Base-by-base conservation (phyloP, 192 early-diverging fungal species). In the Rhizoclosmatium sp. region DNA sequence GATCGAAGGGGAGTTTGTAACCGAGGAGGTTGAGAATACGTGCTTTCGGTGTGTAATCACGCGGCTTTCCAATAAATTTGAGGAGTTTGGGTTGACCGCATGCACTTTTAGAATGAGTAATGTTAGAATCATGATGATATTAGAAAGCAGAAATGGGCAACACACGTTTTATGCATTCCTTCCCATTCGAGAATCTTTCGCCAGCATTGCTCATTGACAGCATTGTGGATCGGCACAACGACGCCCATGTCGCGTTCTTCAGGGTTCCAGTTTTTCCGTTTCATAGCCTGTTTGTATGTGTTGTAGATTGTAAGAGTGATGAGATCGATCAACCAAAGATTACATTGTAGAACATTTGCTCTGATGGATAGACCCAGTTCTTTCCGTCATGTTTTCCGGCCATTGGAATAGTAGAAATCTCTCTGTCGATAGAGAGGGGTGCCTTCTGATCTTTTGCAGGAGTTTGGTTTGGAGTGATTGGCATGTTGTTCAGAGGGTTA, bases 201-300 rank as follows among this genome's bases (percentile, higher is more conserved):
- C 97, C 97, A 98, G 47, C 94, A 94, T 68, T 92, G 93, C 79
- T 99, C 97, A 81, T 99, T 99, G 78, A 99, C 87, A 75, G 95
- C 96, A 80, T 99, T 99, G 84, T 99, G 97, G 81, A 99, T 99
- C 77, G 96, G 93, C 0, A 99, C 97, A 94, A 99, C 97, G 1
- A 85, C 61, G 75, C 78, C 82, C 87, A 89, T 75, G 76, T 86
- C 59, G 65, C 59, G 5, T 75, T 81, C 54, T 10, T 78, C 42
- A 31, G 80, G 58, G 41, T 49, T 10, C 79, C 75, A 78, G 62
- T 81, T 84, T 62, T 81, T 80, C 16, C 78, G 69, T 46, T 73
- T 71, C 78, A 80, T 80, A 3, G 78, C 78, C 78, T 73, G 45
- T 19, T 47, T 21, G 1, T 40, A 5, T 16, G 41, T 19, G 41